Evolutionary conservation across 2,329 filamentous ascomycete species (phyloP).

Genomic region (Aspergillus calidoustus): DNA sequence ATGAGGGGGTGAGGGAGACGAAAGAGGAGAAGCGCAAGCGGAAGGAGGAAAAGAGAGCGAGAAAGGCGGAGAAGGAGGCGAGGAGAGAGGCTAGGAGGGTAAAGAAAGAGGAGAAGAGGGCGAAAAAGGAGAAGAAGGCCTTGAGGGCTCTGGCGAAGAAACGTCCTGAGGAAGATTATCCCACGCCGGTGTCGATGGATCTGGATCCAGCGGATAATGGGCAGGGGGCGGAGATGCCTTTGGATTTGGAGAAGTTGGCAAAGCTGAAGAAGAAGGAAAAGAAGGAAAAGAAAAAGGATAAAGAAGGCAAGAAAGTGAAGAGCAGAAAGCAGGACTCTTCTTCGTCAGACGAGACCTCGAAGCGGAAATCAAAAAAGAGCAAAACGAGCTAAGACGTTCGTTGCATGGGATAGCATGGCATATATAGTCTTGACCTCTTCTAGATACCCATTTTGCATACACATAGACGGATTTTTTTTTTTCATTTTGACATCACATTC

Average conservation of each 20-base stretch:
- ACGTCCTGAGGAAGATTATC: constrained; percentile 33
- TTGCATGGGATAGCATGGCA: constrained; percentile 1
- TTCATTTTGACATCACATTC: constrained; percentile 5
- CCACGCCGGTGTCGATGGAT: constrained; percentile 38
- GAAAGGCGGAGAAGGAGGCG: constrained; percentile 28
- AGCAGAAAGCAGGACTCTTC: constrained; percentile 32
- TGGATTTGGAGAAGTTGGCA: constrained; percentile 35
- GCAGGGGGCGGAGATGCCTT: constrained; percentile 33
- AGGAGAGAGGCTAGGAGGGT: constrained; percentile 30
- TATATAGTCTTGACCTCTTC: constrained; percentile 19
- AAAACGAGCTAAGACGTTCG: constrained; percentile 38
- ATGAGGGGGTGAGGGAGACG: constrained; percentile 40
- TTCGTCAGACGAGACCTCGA: constrained; percentile 35
- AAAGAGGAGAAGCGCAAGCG: constrained; percentile 44
- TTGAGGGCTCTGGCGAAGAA: background rate
- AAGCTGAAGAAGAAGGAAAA: constrained; percentile 28
- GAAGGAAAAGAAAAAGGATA: constrained; percentile 28
- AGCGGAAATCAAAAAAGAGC: constrained; percentile 56
- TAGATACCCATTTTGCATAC: constrained; percentile 41
- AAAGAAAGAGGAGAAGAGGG: constrained; percentile 27
- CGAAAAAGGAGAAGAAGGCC: constrained; percentile 19
- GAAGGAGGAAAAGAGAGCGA: constrained; percentile 30
- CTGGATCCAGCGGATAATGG: constrained; percentile 25
- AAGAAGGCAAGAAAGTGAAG: constrained; percentile 38
- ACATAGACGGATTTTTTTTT: constrained; percentile 15